Base-by-base conservation (phyloP, 2,329 filamentous ascomycete genomes). In the Sclerotinia nivalis region DNA sequence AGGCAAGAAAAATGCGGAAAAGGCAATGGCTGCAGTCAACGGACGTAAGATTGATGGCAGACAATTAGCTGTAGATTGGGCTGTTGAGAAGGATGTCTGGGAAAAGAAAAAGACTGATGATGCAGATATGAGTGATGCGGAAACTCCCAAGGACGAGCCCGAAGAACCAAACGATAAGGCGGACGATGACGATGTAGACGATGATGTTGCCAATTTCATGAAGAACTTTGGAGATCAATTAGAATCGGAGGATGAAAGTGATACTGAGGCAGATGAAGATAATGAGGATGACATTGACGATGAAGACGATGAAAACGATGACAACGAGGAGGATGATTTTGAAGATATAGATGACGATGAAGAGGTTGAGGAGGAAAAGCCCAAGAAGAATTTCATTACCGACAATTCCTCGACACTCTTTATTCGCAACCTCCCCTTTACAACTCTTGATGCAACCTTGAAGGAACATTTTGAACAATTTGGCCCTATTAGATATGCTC, bases 51-150 rank as follows among this genome's bases (percentile, higher is more conserved):
- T 99, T 28, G 94, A 97, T 79, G 96, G 94, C 2, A 87, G 96
- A 76, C 91, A 90, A 12, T 81, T 99, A 71, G 96, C 95, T 40
- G 96, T 99, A 9, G 96, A 99, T 81, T 99, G 93, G 93, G 95
- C 96, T 45, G 93, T 98, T 4, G 93, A 97, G 71, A 97, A 96
- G 82, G 86, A 90, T 55, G 89, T 90, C 9, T 99, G 93, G 93
- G 85, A 88, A 72, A 84, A 89, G 73, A 85, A 88, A 68, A 79
- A 83, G 59, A 76, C 76, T 34, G 80, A 81, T 2, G 80, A 82
- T 73, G 74, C 76, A 65, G 76, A 78, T 22, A 77, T 80, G 54
- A 79, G 76, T 6, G 79, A 81, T 20, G 80, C 80, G 20, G 79
- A 80, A 25, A 81, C 72, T 34, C 66, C 71, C 5, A 70, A 76